These are phyloP conservation scores for Lentinula guzmanii DNA, from an alignment of 768 basidiomycete species.

Conservation along the genomic window DNA sequence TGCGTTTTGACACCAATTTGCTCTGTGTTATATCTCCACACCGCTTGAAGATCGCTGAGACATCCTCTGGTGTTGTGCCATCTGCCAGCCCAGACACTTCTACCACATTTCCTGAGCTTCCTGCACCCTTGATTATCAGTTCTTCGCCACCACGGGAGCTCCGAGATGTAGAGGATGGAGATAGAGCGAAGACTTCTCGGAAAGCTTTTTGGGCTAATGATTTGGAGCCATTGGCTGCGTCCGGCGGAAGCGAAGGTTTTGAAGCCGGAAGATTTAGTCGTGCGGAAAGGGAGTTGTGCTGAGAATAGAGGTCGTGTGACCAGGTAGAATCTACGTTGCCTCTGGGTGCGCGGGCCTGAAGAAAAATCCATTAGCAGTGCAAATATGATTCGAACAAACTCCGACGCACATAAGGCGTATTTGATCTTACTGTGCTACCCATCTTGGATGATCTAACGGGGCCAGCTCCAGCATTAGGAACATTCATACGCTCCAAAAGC, in stretches of 20 bases:
- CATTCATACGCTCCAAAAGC: constrained; percentile 54
- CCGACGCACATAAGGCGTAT: constrained; percentile 50
- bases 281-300: constrained; percentile 54
- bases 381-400: constrained; percentile 10
- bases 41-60: constrained; percentile 79
- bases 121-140: constrained; percentile 67
- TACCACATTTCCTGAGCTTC: constrained; percentile 56
- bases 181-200: constrained; percentile 42
- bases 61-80: constrained; percentile 80
- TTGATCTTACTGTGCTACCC: constrained; percentile 26
- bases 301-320: constrained; percentile 68
- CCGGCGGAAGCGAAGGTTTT: constrained; percentile 23
- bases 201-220: constrained; percentile 55
- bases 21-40: constrained; percentile 58
- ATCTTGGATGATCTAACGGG: constrained; percentile 40
- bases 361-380: constrained; percentile 17
- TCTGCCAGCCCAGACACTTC: constrained; percentile 67
- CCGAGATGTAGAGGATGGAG: constrained; percentile 18
- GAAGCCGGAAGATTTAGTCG: constrained; percentile 42
- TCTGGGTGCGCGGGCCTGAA: constrained; percentile 54
- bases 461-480: constrained; percentile 29
- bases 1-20: constrained; percentile 11
- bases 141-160: constrained; percentile 14
- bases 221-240: constrained; percentile 41
- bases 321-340: constrained; percentile 62